These are phyloP conservation scores for Fusarium decemcellulare DNA, from an alignment of 2,329 filamentous ascomycete genomes.

Conservation along the genomic window DNA sequence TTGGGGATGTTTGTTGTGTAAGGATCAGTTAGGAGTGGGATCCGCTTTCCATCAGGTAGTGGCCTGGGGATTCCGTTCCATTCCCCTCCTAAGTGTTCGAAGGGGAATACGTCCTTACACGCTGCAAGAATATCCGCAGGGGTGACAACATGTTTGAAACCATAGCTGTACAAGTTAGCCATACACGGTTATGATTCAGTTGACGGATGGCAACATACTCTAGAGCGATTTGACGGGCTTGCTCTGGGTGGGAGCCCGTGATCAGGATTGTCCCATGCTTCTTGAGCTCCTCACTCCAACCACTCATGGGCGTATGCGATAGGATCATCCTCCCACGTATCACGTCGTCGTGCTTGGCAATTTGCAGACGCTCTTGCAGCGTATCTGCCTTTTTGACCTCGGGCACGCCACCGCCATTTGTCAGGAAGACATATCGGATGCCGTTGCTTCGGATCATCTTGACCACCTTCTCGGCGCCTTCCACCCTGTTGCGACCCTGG, in stretches of 20 bases:
- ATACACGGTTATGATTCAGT: slow-evolving; percentile 33
- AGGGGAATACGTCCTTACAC: slow-evolving; percentile 86
- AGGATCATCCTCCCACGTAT: slow-evolving; percentile 69
- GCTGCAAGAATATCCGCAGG: slow-evolving; percentile 86
- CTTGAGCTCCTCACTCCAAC: slow-evolving; percentile 59
- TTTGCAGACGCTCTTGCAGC: slow-evolving; percentile 50
- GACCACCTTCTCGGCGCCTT: slow-evolving; percentile 82
- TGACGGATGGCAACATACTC: slow-evolving; percentile 55
- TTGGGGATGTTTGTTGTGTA: slow-evolving; percentile 53
- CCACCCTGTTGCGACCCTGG: slow-evolving; percentile 83
- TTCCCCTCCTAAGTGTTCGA: slow-evolving; percentile 64
- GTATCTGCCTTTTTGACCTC: slow-evolving; percentile 66
- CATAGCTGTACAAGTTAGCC: slow-evolving; percentile 62
- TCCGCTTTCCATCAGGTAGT: slow-evolving; percentile 53
- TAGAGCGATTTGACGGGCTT: slow-evolving; percentile 81
- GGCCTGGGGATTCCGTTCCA: slow-evolving; percentile 48
- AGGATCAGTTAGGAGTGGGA: slow-evolving; percentile 49
- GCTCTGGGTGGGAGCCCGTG: slow-evolving; percentile 77
- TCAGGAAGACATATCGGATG: slow-evolving; percentile 94
- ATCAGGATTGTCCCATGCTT: slow-evolving; percentile 74
- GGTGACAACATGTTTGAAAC: slow-evolving; percentile 86
- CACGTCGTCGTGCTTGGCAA: slow-evolving; percentile 51
- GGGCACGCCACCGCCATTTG: slow-evolving; percentile 92
- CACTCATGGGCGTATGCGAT: slow-evolving; percentile 90
- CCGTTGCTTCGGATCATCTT: slow-evolving; percentile 78